phyloP scores from a whole-genome alignment of 75 land plant species.

The Picea sitchensis region DNA sequence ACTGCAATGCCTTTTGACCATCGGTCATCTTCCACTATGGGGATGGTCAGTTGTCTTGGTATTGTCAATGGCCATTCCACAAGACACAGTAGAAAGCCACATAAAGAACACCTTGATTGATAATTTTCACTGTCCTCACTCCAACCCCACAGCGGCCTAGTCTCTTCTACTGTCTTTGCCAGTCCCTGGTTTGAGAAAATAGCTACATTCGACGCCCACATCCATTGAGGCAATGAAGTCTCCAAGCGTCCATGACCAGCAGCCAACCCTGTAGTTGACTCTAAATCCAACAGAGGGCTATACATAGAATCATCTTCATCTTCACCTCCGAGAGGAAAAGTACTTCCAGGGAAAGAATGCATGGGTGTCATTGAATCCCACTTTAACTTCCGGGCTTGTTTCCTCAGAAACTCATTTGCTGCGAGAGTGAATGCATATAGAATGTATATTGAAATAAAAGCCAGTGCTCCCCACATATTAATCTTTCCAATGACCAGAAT shows the following conservation, averaged over 20 bases:
- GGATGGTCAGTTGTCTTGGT: constrained; percentile 82
- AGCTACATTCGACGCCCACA: constrained; percentile 93
- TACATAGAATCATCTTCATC: constrained; percentile 37
- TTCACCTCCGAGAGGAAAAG: constrained; percentile 33
- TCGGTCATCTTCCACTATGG: constrained; percentile 63
- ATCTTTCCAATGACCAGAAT: constrained; percentile 61
- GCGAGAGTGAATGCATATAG: constrained; percentile 74
- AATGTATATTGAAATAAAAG: constrained; percentile 63
- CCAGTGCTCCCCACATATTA: constrained; percentile 50
- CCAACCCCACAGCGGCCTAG: constrained; percentile 70
- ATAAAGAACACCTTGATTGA: constrained; percentile 14
- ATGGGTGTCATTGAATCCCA: constrained; percentile 47
- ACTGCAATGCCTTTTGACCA: constrained; percentile 79
- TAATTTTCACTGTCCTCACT: constrained; percentile 41
- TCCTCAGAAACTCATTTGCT: constrained; percentile 62
- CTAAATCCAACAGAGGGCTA: constrained; percentile 41
- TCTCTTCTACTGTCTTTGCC: not conserved
- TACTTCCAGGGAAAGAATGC: constrained; percentile 42
- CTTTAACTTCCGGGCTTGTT: constrained; percentile 34
- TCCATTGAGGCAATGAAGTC: constrained; percentile 75
- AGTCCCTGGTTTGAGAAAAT: constrained; percentile 65
- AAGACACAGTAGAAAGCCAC: constrained; percentile 26
- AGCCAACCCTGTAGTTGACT: constrained; percentile 10
- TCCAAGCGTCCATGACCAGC: constrained; percentile 23
- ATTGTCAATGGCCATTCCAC: constrained; percentile 57